phyloP scores from a whole-genome alignment of 768 basidiomycete genomes.

The Hericium coralloides region DNA sequence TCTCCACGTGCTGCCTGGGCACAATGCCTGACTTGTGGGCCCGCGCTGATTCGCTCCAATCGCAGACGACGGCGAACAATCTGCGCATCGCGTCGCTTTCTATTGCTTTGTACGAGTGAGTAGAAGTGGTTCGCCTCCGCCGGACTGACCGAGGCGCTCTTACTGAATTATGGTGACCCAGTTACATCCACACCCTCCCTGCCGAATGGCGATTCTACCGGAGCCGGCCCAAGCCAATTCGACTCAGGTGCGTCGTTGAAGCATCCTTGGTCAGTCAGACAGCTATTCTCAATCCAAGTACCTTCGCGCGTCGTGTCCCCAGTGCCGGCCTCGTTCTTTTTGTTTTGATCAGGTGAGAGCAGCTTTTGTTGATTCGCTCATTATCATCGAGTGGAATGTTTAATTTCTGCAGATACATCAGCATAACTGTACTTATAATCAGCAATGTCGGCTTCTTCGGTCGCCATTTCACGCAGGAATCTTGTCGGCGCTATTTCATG shows the following conservation, averaged over 20 bases:
- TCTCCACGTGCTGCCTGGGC: too few relatives aligned
- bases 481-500: constrained; percentile 42
- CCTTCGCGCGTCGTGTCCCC: not conserved
- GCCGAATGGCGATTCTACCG: constrained; percentile 11
- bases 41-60: not conserved
- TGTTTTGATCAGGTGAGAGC: constrained; percentile 7
- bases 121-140: not conserved
- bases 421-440: constrained; percentile 37
- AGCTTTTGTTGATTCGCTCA: not conserved
- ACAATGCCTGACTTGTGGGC: not conserved
- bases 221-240: not conserved
- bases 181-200: constrained; percentile 12
- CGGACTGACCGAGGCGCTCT: not conserved
- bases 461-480: constrained; percentile 33
- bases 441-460: constrained; percentile 56
- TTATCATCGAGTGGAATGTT: not conserved
- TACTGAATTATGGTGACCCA: not conserved
- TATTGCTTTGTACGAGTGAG: not conserved
- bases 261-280: not conserved
- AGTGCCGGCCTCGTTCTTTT: constrained; percentile 10
- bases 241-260: constrained; percentile 2
- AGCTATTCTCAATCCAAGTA: too few relatives aligned
- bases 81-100: not conserved
- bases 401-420: constrained; percentile 27
- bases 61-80: not conserved